These are phyloP conservation scores for Beauveria brongniartii DNA, from an alignment of 2,329 filamentous ascomycete species.

Conservation along the genomic window DNA sequence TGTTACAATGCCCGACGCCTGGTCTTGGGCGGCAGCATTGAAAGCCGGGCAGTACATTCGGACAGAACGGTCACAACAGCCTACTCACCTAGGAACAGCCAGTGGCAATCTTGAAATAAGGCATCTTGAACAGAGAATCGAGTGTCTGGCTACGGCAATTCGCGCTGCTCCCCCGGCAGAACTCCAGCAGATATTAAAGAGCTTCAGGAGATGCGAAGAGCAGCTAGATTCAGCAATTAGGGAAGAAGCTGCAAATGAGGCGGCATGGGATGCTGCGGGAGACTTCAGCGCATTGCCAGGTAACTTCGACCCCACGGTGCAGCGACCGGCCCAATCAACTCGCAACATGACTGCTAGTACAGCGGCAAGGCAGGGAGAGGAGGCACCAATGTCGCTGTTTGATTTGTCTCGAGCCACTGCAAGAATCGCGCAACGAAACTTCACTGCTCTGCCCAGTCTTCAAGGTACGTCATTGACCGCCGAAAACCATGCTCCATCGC, in stretches of 20 bases:
- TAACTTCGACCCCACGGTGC: constrained; percentile 34
- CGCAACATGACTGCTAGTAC: constrained; percentile 28
- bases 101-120: constrained; percentile 56
- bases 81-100: constrained; percentile 52
- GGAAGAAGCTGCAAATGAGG: constrained; percentile 59
- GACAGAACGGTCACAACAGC: constrained; percentile 42
- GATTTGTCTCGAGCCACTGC: constrained; percentile 56
- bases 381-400: constrained; percentile 57
- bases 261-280: constrained; percentile 60
- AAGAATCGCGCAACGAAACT: constrained; percentile 48
- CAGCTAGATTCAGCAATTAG: constrained; percentile 61
- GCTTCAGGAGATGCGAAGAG: constrained; percentile 70
- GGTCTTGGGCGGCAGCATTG: constrained; percentile 72
- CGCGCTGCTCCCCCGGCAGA: constrained; percentile 62
- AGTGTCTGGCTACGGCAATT: constrained; percentile 68
- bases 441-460: constrained; percentile 47
- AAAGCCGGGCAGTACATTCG: constrained; percentile 68
- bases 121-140: constrained; percentile 72
- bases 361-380: constrained; percentile 34
- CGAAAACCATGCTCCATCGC: constrained; percentile 15
- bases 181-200: constrained; percentile 66
- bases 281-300: constrained; percentile 52
- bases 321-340: constrained; percentile 19
- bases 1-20: constrained; percentile 59
- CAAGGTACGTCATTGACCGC: constrained; percentile 26